Evolutionary conservation across 2,329 filamentous ascomycete species (phyloP).

Genomic region (Cladosporium sp.): DNA sequence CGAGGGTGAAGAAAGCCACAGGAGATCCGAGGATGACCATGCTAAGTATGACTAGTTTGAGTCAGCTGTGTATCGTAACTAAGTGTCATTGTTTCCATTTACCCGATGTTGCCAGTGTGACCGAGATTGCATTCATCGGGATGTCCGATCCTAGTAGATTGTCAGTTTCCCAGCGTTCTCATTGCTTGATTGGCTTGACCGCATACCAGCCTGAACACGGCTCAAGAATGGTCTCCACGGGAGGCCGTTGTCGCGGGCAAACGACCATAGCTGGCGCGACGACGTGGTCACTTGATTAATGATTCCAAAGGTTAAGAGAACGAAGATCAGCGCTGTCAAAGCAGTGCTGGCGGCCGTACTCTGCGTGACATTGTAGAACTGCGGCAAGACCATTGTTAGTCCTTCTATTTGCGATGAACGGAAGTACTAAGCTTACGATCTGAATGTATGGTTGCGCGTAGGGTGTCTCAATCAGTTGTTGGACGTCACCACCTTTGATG

Average conservation of each 20-base stretch:
- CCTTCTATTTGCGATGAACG: neutral
- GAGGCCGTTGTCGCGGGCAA: constrained; percentile 22
- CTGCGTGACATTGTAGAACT: constrained; percentile 21
- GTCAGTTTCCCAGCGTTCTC: neutral
- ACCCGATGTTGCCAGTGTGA: constrained; percentile 23
- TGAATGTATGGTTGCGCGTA: constrained; percentile 21
- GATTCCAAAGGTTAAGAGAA: constrained; percentile 20
- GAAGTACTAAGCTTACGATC: constrained; percentile 6
- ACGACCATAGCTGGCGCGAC: constrained; percentile 19
- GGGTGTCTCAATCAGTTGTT: constrained; percentile 29
- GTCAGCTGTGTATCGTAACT: neutral
- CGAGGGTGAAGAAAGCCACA: constrained; percentile 45
- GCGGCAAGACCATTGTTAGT: neutral
- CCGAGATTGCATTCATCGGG: constrained; percentile 32
- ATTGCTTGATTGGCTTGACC: too few species aligned
- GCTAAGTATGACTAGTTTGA: constrained; percentile 27
- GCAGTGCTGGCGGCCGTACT: constrained; percentile 19
- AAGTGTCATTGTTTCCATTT: too few species aligned
- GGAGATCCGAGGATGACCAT: constrained; percentile 42
- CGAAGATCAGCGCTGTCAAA: constrained; percentile 16
- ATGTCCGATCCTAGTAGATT: constrained; percentile 25
- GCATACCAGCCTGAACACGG: constrained; percentile 3
- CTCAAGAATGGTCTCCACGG: constrained; percentile 17
- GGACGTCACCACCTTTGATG: constrained; percentile 32
- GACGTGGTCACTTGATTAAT: constrained; percentile 23